Evolutionary conservation across 78 protist species (phyloP).

Genomic region (Dictyostelium discoideum): DNA sequence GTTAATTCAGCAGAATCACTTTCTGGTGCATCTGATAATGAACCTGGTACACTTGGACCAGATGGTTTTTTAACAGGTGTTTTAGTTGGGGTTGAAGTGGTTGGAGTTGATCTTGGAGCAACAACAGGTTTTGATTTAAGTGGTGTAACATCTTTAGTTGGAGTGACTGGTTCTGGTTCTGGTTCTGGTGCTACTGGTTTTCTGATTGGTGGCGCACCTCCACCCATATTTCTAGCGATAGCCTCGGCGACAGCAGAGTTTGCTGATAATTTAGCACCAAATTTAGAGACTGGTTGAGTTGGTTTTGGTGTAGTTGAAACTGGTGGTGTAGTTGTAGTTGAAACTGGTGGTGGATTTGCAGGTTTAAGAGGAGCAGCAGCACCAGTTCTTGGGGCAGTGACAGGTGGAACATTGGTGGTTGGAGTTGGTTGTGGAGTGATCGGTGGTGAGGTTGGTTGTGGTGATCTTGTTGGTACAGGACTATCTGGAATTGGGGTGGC

Average conservation of each 20-base stretch:
- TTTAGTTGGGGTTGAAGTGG: neutral
- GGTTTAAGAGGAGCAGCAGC: constrained; percentile 35
- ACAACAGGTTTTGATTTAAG: constrained; percentile 30
- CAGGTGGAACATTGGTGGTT: constrained; percentile 26
- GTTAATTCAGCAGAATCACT: constrained; percentile 31
- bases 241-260: constrained; percentile 67
- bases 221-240: constrained; percentile 36
- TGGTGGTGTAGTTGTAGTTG: neutral
- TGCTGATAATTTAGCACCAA: constrained; percentile 27
- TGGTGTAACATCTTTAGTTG: neutral
- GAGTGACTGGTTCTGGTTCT: neutral
- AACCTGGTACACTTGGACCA: neutral
- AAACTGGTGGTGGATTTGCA: neutral
- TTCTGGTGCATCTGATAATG: constrained; percentile 53
- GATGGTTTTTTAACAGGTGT: constrained; percentile 13
- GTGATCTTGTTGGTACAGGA: constrained; percentile 29
- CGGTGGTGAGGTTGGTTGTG: constrained; percentile 1
- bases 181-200: constrained; percentile 44
- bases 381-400: constrained; percentile 33
- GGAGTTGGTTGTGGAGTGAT: neutral
- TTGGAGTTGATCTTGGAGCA: constrained; percentile 36
- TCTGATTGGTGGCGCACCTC: constrained; percentile 35
- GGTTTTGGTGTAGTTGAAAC: neutral
- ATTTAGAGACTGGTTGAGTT: constrained; percentile 13
- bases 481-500: neutral